A percentile compares a stretch with the other conserved stretches of the same genome.
These are phyloP conservation scores for Chlamydomonas reinhardtii DNA, from an alignment of 163 green algal genomes.

Conservation along the genomic window DNA sequence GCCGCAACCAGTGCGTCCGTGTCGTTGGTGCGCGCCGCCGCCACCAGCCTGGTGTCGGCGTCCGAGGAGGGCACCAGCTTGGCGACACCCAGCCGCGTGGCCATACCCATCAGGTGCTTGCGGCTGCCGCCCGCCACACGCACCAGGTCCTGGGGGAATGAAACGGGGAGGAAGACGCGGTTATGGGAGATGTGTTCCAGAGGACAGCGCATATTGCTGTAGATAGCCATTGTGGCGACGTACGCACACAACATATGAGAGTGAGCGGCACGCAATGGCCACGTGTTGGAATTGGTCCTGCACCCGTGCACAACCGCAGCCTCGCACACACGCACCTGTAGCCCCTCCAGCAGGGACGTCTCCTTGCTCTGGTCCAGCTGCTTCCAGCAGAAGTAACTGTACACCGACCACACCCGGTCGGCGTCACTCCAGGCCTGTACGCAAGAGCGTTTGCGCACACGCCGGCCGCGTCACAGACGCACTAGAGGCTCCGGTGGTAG, in stretches of 20 bases:
- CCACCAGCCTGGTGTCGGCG: not conserved
- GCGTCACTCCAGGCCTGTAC: not conserved
- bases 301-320: too few relatives aligned
- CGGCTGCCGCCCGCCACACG: constrained; percentile 18
- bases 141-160: not conserved
- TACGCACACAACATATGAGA: too few relatives aligned
- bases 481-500: too few relatives aligned
- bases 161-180: too few relatives aligned
- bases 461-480: too few relatives aligned
- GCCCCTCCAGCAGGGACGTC: not conserved
- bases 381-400: constrained; percentile 34
- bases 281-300: too few relatives aligned
- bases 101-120: constrained; percentile 6
- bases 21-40: not conserved
- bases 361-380: constrained; percentile 15
- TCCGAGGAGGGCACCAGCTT: not conserved
- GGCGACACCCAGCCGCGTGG: constrained; percentile 14
- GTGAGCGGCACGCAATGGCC: too few relatives aligned
- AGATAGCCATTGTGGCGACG: too few relatives aligned
- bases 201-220: too few relatives aligned
- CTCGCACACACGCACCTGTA: not conserved
- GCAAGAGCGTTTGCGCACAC: too few relatives aligned
- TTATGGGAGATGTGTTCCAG: too few relatives aligned
- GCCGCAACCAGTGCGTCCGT: not conserved
- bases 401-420: constrained; percentile 35